Conservation (phyloP, 805 yeast genomes). For the Wickerhamomyces strasburgensis region DNA sequence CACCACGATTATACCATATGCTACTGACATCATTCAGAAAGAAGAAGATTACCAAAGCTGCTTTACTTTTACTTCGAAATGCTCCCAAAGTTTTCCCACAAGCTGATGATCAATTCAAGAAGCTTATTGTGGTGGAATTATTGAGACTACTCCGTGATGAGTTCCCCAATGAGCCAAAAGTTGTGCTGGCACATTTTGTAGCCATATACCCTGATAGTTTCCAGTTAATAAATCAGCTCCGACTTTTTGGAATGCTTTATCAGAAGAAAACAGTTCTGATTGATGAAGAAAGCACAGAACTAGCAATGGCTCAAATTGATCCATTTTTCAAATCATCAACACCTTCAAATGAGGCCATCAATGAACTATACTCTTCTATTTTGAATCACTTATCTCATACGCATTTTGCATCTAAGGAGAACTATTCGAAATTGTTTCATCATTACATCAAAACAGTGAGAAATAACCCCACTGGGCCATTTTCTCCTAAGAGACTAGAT, state of each 20-base stretch:
- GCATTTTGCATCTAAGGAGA: background rate
- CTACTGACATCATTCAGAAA: conserved; percentile 16
- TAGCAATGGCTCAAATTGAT: conserved; percentile 10
- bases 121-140: conserved; percentile 14
- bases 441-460: conserved; percentile 2
- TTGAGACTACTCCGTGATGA: conserved; percentile 13
- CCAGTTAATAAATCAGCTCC: conserved; percentile 13
- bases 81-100: conserved; percentile 14
- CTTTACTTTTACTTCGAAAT: conserved; percentile 12
- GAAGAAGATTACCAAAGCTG: conserved; percentile 17
- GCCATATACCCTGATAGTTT: conserved; percentile 14
- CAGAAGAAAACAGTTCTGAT: conserved; percentile 1
- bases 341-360: conserved; percentile 13
- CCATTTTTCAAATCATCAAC: conserved; percentile 4
- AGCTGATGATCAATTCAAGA: conserved; percentile 4
- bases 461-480: conserved; percentile 8
- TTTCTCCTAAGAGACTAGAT: conserved; percentile 12
- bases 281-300: background rate
- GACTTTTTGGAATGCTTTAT: conserved; percentile 14
- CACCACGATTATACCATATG: conserved; percentile 15
- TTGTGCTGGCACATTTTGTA: conserved; percentile 21
- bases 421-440: conserved; percentile 1
- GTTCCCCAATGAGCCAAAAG: conserved; percentile 16
- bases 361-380: conserved; percentile 15
- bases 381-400: conserved; percentile 11